Evolutionary conservation across 495 filamentous ascomycete genomes (phyloP).

Genomic region (Aspergillus steynii): DNA sequence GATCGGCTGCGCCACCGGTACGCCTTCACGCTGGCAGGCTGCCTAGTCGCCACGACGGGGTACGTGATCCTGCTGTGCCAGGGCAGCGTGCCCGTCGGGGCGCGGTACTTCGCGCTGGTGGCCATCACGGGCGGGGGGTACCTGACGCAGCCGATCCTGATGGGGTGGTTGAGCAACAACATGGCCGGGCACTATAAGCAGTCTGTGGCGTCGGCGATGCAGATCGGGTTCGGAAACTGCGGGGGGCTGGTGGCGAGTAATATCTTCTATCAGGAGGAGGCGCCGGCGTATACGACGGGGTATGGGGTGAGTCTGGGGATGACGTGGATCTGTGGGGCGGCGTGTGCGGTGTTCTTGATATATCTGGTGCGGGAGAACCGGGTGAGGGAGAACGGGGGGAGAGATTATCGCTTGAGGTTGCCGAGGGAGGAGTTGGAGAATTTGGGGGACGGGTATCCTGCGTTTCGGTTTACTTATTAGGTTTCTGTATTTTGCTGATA

Average conservation of each 20-base stretch:
- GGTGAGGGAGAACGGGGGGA: conserved; percentile 52
- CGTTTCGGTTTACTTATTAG: conserved; percentile 54
- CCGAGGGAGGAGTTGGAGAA: conserved; percentile 51
- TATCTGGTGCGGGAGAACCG: conserved; percentile 54
- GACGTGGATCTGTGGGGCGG: conserved; percentile 48
- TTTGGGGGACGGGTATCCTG: conserved; percentile 61
- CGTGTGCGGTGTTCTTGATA: conserved; percentile 41
- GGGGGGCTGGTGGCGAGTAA: conserved; percentile 55
- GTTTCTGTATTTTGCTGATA: background rate
- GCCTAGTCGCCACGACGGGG: conserved; percentile 47
- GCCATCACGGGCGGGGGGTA: conserved; percentile 48
- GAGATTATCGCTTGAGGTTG: conserved; percentile 47
- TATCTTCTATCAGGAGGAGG: conserved; percentile 50
- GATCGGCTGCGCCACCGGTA: conserved; percentile 53
- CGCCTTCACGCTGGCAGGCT: conserved; percentile 50
- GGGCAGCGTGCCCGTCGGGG: conserved; percentile 31
- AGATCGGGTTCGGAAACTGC: conserved; percentile 55
- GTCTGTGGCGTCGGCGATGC: conserved; percentile 49
- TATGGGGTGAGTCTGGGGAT: conserved; percentile 50
- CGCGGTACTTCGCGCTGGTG: conserved; percentile 53
- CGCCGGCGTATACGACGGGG: conserved; percentile 50
- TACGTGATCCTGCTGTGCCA: conserved; percentile 52
- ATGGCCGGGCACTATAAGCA: conserved; percentile 61
- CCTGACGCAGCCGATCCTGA: conserved; percentile 43
- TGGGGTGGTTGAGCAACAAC: conserved; percentile 57